phyloP scores from a whole-genome alignment of 2,329 filamentous ascomycete genomes.

The Alternaria triticimaculans region DNA sequence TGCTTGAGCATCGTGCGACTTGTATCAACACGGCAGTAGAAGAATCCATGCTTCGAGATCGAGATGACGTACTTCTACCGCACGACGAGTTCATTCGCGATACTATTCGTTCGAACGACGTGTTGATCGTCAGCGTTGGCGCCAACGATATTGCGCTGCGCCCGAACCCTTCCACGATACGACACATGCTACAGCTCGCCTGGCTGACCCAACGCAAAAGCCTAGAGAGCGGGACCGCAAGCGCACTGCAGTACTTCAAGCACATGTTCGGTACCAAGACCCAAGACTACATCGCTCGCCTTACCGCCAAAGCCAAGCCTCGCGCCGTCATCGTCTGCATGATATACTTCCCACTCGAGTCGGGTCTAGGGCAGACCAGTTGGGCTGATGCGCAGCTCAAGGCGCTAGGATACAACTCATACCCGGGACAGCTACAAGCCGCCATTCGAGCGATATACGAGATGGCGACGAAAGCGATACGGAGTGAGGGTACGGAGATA shows the following conservation, averaged over 20 bases:
- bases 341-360: conserved; percentile 49
- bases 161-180: conserved; percentile 35
- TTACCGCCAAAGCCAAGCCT: conserved; percentile 40
- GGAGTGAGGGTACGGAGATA: conserved; percentile 37
- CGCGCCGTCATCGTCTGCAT: conserved; percentile 46
- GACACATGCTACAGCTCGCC: conserved; percentile 42
- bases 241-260: conserved; percentile 41
- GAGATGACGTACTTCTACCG: conserved; percentile 31
- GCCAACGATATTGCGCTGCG: conserved; percentile 46
- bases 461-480: conserved; percentile 35
- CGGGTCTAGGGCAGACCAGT: conserved; percentile 31
- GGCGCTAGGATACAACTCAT: conserved; percentile 38
- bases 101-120: conserved; percentile 37
- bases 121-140: conserved; percentile 47
- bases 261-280: conserved; percentile 38
- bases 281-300: conserved; percentile 33
- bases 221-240: conserved; percentile 33
- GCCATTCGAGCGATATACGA: conserved; percentile 44
- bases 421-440: conserved; percentile 40
- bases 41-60: conserved; percentile 43
- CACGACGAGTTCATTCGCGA: conserved; percentile 48
- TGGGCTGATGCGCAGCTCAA: conserved; percentile 45
- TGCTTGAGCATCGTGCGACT: conserved; percentile 40
- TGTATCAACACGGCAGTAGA: conserved; percentile 47
- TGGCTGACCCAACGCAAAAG: conserved; percentile 34